Evolutionary conservation across 345 rosid genomes (phyloP).

Genomic region (Boechera retrofracta): DNA sequence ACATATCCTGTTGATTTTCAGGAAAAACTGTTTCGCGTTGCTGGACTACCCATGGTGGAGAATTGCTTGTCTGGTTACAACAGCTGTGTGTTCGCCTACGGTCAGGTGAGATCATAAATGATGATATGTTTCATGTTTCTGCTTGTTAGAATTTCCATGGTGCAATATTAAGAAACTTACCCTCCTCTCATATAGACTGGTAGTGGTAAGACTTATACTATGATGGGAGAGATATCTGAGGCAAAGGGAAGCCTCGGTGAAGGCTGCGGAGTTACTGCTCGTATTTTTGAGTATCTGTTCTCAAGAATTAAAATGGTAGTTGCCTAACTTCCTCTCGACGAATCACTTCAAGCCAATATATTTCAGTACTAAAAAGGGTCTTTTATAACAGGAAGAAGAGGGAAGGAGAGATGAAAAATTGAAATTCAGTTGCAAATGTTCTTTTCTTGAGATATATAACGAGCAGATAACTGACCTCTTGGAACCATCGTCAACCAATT

Average conservation of each 20-base stretch:
- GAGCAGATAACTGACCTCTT: slow-evolving; percentile 93
- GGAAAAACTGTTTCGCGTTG: slow-evolving; percentile 79
- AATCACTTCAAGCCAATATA: neutral
- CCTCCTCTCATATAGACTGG: slow-evolving; percentile 73
- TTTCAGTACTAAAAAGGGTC: slow-evolving; percentile 4
- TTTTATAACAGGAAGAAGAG: slow-evolving; percentile 73
- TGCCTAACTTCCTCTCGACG: slow-evolving; percentile 1
- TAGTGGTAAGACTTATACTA: slow-evolving; percentile 96
- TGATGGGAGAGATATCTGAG: slow-evolving; percentile 85
- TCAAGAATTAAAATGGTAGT: slow-evolving; percentile 71
- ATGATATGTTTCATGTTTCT: slow-evolving; percentile 17
- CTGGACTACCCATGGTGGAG: slow-evolving; percentile 95
- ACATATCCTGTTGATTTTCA: slow-evolving; percentile 39
- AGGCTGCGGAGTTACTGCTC: slow-evolving; percentile 89
- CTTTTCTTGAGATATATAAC: slow-evolving; percentile 91
- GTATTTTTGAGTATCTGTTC: slow-evolving; percentile 81
- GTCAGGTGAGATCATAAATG: slow-evolving; percentile 65
- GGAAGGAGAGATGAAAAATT: slow-evolving; percentile 74
- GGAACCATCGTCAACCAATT: slow-evolving; percentile 86
- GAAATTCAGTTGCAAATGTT: slow-evolving; percentile 85
- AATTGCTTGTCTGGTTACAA: slow-evolving; percentile 95
- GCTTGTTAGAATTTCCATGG: slow-evolving; percentile 18
- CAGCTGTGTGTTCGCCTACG: slow-evolving; percentile 94
- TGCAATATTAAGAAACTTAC: slow-evolving; percentile 23
- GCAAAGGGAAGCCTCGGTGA: slow-evolving; percentile 57